A percentile compares a stretch with the other conserved stretches of the same genome.
Evolutionary conservation across 768 basidiomycete genomes (phyloP).

Genomic region (Hypholoma fasciculare): DNA sequence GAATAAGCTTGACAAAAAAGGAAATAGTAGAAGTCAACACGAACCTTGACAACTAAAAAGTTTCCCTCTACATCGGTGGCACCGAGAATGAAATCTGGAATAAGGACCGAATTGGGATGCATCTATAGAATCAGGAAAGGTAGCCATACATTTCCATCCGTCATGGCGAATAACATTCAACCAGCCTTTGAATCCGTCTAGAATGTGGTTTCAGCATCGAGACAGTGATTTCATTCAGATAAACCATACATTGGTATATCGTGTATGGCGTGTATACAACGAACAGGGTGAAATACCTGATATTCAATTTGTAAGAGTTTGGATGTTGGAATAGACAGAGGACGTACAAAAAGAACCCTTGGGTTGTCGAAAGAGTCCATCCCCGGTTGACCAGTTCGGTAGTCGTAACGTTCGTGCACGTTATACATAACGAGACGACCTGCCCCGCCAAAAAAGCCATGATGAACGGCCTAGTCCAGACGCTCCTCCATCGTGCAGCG

Average conservation of each 20-base stretch:
- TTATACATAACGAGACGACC: constrained; percentile 84
- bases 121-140: constrained; percentile 1
- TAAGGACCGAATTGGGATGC: background rate
- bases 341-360: constrained; percentile 80
- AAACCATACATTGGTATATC: constrained; percentile 73
- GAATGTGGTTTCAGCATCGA: background rate
- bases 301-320: background rate
- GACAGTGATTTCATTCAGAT: background rate
- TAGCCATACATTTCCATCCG: constrained; percentile 80
- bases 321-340: background rate
- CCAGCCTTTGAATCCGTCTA: constrained; percentile 88
- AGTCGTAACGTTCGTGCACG: constrained; percentile 86
- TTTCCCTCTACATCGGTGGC: constrained; percentile 87
- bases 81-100: constrained; percentile 72
- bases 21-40: background rate
- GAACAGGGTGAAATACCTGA: constrained; percentile 79
- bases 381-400: constrained; percentile 70
- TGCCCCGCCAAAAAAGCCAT: constrained; percentile 77
- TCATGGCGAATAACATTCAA: constrained; percentile 67
- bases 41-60: constrained; percentile 78
- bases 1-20: background rate
- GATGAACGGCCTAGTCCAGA: constrained; percentile 78
- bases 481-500: constrained; percentile 61
- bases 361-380: constrained; percentile 79
- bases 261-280: constrained; percentile 84